Conservation (phyloP, 1,139 yeast species). For the Yamadazyma diospyri region DNA sequence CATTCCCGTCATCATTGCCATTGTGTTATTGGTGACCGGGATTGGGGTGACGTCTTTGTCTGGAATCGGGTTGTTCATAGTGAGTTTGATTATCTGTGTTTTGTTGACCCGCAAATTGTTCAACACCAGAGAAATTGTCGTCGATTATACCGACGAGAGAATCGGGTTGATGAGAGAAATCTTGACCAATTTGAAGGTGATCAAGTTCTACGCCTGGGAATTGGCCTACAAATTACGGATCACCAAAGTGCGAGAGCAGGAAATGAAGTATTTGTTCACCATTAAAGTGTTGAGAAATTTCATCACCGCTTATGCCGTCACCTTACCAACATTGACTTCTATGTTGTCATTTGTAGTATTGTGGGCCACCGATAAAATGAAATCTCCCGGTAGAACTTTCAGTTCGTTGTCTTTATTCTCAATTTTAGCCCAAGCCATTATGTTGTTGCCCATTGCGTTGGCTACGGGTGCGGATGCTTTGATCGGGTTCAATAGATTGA, state of each 20-base stretch:
- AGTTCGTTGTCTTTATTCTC: slow-evolving; percentile 51
- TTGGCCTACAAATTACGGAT: slow-evolving; percentile 38
- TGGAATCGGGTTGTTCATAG: slow-evolving; percentile 42
- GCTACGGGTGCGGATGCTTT: slow-evolving; percentile 54
- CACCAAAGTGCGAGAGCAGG: slow-evolving; percentile 32
- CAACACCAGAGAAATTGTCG: slow-evolving; percentile 37
- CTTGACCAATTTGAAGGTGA: slow-evolving; percentile 38
- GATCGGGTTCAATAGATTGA: slow-evolving; percentile 48
- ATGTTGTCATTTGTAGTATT: slow-evolving; percentile 42
- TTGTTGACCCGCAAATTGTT: slow-evolving; percentile 34
- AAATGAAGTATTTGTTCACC: slow-evolving; percentile 41
- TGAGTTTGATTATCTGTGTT: slow-evolving; percentile 38
- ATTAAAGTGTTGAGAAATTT: slow-evolving; percentile 43
- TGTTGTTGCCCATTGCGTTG: slow-evolving; percentile 53
- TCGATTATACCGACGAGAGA: slow-evolving; percentile 39
- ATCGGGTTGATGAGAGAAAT: slow-evolving; percentile 45
- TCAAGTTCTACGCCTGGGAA: slow-evolving; percentile 50
- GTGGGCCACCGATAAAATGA: slow-evolving; percentile 38
- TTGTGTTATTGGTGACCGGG: slow-evolving; percentile 31
- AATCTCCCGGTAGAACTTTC: slow-evolving; percentile 43
- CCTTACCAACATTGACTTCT: slow-evolving; percentile 39
- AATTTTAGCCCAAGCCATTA: slow-evolving; percentile 48
- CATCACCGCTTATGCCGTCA: slow-evolving; percentile 46
- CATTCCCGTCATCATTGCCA: slow-evolving; percentile 40
- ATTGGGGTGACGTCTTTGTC: slow-evolving; percentile 41